These are phyloP conservation scores for Trametopsis cervina DNA, from an alignment of 768 basidiomycete genomes.

Conservation along the genomic window DNA sequence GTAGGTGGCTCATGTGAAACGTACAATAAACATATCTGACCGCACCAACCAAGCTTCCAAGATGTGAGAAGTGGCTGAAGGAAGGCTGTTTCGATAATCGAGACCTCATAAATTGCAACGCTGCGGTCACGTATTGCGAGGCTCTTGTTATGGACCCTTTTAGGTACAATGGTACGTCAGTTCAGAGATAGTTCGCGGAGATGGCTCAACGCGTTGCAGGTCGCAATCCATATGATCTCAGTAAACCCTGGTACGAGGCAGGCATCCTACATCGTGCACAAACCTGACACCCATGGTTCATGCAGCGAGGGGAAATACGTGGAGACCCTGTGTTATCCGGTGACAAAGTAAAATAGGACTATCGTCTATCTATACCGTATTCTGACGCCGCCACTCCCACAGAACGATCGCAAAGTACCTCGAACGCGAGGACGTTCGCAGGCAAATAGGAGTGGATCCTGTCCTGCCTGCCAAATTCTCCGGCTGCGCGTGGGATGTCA, in stretches of 20 bases:
- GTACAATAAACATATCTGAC: not conserved
- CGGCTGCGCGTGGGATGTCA: constrained; percentile 42
- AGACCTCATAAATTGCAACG: constrained; percentile 37
- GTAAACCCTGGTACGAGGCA: constrained; percentile 27
- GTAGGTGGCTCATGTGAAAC: constrained; percentile 21
- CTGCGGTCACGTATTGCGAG: constrained; percentile 34
- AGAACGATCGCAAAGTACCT: constrained; percentile 58
- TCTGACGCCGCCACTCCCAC: not conserved
- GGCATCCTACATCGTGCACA: too few relatives aligned
- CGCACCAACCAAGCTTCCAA: constrained; percentile 30
- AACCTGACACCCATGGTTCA: too few relatives aligned
- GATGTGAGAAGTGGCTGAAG: constrained; percentile 34
- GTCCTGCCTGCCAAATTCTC: constrained; percentile 24
- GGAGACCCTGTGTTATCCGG: constrained; percentile 49
- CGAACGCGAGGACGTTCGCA: constrained; percentile 46
- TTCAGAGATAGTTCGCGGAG: not conserved
- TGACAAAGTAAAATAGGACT: not conserved
- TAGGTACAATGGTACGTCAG: constrained; percentile 23
- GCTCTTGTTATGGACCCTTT: constrained; percentile 22
- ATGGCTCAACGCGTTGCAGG: constrained; percentile 20
- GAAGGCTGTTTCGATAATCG: constrained; percentile 34
- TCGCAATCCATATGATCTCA: constrained; percentile 63
- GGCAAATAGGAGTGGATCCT: constrained; percentile 54
- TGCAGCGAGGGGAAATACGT: not conserved
- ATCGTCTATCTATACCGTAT: not conserved